Base-by-base conservation (phyloP, 805 yeast species). In the Debaryomyces maramus region DNA sequence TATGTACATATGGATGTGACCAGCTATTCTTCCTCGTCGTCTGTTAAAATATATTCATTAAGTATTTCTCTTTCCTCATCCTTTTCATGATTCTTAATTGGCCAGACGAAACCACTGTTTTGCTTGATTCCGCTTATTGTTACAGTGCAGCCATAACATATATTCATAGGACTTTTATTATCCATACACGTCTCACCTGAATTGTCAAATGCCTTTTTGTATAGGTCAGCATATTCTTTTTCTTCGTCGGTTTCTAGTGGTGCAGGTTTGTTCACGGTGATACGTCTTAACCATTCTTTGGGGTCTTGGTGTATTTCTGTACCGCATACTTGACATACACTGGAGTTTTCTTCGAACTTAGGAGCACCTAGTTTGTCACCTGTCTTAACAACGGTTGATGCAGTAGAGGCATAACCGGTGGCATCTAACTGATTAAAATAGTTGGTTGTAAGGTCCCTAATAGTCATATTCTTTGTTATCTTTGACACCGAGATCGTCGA, bases 301-400 rank as follows among this genome's bases (percentile, higher is more conserved):
- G 93, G 85, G 44, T 78, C 73, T 23, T 70, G 71, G 43, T 76
- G 78, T 9, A 85, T 73, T 1, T 61, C 66, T 4, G 60, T 67
- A 1, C 73, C 71, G 54, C 96, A 88, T 1, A 87, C 48, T 10
- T 61, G 61, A 59, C 96, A 88, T 5, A 47, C 55, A 1, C 49
- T 50, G 1, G 53, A 44, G 8, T 41, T 52, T 2, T 28, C 39
- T 8, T 33, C 43, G 16, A 38, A 36, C 36, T 43, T 56, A 0
- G 86, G 87, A 6, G 70, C 70, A 2, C 72, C 74, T 32, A 90
- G 63, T 57, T 91, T 89, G 34, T 82, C 82, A 4, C 93, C 96
- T 0, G 96, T 89, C 48, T 87, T 83, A 10, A 89, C 89, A 15
- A 91, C 97, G 0, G 98, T 90, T 0, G 97, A 85, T 3, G 90